Percentiles rank a stretch among this genome's conserved stretches.
Conservation (phyloP, 768 basidiomycete species). For the Rhodotorula toruloides region DNA sequence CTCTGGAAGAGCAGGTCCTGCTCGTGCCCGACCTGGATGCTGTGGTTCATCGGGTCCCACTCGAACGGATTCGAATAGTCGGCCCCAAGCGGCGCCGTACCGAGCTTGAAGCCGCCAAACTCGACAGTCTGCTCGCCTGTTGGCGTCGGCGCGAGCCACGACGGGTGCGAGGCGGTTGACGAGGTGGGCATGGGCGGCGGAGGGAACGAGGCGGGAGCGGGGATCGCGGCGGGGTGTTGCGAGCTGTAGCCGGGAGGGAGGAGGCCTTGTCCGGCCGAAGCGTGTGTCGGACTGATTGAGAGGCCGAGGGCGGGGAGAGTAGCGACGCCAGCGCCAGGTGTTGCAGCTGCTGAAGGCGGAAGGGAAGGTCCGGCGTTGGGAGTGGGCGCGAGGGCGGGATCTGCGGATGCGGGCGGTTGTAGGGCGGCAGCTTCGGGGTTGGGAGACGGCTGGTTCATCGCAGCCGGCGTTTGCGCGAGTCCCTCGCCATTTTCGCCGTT, state of each 20-base stretch:
- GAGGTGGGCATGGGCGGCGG: slow-evolving; percentile 2
- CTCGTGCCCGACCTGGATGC: slow-evolving; percentile 26
- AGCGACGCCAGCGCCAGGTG: no score
- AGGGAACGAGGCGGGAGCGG: neutral
- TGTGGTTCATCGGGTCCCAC: slow-evolving; percentile 23
- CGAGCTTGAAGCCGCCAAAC: slow-evolving; percentile 9
- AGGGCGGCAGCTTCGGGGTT: neutral
- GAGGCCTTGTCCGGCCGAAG: no score
- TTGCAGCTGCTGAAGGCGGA: neutral
- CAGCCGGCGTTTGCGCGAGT: neutral
- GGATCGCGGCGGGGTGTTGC: neutral
- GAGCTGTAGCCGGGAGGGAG: neutral
- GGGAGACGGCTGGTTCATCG: neutral
- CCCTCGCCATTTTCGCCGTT: neutral
- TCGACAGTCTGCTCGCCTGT: slow-evolving; percentile 3
- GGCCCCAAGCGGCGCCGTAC: neutral
- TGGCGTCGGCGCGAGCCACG: neutral
- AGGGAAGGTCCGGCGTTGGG: neutral
- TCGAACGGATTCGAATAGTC: slow-evolving; percentile 21
- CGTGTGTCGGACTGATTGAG: no score
- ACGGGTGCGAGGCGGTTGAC: no score
- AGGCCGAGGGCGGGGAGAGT: no score
- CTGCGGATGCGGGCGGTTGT: neutral
- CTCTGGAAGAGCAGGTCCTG: slow-evolving; percentile 37
- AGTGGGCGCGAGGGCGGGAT: neutral